phyloP scores from a whole-genome alignment of 768 basidiomycete genomes.

The Mycena belliarum region DNA sequence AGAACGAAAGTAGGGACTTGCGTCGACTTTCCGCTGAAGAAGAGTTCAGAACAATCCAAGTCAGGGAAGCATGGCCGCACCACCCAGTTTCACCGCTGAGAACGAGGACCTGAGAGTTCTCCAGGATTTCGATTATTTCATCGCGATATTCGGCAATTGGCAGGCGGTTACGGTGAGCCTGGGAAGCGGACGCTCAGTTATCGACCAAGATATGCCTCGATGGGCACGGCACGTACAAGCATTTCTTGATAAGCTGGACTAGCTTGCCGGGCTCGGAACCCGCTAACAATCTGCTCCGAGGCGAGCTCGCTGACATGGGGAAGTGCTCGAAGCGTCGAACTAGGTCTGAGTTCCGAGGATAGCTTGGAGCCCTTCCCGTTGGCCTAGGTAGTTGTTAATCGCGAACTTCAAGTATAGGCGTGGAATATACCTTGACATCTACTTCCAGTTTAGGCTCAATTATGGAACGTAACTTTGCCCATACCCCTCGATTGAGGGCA shows the following conservation, averaged over 20 bases:
- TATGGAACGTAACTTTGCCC: slow-evolving; percentile 68
- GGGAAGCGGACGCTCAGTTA: slow-evolving; percentile 1
- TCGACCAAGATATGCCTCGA: background rate
- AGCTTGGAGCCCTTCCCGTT: slow-evolving; percentile 28
- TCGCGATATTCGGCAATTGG: slow-evolving; percentile 86
- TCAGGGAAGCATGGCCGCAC: slow-evolving; percentile 24
- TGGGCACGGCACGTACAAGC: slow-evolving; percentile 67
- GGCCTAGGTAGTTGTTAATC: slow-evolving; percentile 12
- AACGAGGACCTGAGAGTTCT: slow-evolving; percentile 80
- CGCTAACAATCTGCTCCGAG: slow-evolving; percentile 55
- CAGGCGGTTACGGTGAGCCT: slow-evolving; percentile 75
- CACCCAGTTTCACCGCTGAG: slow-evolving; percentile 59
- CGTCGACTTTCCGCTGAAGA: slow-evolving; percentile 89
- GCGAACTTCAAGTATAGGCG: background rate
- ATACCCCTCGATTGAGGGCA: slow-evolving; percentile 61
- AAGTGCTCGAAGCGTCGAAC: background rate
- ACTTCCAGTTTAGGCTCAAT: slow-evolving; percentile 59
- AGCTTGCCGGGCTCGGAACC: slow-evolving; percentile 61
- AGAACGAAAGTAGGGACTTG: slow-evolving; percentile 94
- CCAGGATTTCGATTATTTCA: slow-evolving; percentile 68
- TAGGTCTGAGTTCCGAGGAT: slow-evolving; percentile 12
- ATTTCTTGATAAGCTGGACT: slow-evolving; percentile 80
- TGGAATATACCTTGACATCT: slow-evolving; percentile 41
- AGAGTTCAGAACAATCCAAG: slow-evolving; percentile 2
- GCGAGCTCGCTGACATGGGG: slow-evolving; percentile 25